Base-by-base conservation (phyloP, 148 eudicot species). In the Cornus suecica region DNA sequence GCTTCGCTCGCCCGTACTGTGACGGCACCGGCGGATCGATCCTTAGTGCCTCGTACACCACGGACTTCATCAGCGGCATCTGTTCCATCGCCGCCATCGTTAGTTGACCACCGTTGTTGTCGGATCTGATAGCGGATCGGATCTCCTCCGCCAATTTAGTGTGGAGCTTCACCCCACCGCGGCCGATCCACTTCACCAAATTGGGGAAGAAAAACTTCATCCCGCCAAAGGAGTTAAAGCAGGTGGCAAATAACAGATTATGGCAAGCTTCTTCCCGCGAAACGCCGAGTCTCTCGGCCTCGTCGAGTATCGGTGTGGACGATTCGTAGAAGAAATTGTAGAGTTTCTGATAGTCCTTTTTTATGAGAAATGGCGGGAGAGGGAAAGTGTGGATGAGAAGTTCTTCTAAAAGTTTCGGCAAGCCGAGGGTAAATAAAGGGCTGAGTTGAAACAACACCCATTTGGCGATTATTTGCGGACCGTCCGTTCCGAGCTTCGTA, bases 141-240 rank as follows among this genome's bases (percentile, higher is more conserved):
- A 95, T 86, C 76, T 95, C 99, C 27, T 83, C 76, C 0, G 99
- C 99, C 0, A 95, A 31, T 1, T 80, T 42, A 0, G 84, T 79
- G 74, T 95, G 99, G 22, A 95, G 77, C 18, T 81, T 86, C 5
- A 69, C 82, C 8, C 99, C 99, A 1, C 88, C 97, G 0, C 91
- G 84, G 3, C 99, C 97, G 58, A 95, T 79, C 83, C 88, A 90
- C 37, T 92, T 95, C 31, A 95, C 28, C 85, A 91, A 83, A 73
- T 87, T 91, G 0, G 99, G 94, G 78, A 95, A 92, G 22, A 92
- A 79, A 3, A 92, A 72, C 62, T 86, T 95, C 90, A 95, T 91
- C 2, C 99, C 99, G 0, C 99, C 99, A 63, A 91, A 95, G 1
- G 97, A 79, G 29, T 95, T 95, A 78, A 95, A 95, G 76, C 99